Conservation (phyloP, 441 rosid species). For the Pelargonium fulgidum region DNA sequence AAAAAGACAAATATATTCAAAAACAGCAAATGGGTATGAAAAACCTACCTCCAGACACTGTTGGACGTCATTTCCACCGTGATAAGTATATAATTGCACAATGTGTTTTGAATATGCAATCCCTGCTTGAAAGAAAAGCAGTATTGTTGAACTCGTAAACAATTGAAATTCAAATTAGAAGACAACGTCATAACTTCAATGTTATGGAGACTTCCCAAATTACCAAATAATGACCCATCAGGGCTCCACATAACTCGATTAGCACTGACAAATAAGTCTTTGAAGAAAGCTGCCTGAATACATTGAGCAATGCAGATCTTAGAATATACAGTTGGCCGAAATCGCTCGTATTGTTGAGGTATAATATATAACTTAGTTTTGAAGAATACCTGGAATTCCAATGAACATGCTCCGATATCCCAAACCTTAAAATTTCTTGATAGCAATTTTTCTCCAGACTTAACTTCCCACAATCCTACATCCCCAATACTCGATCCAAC, state of each 20-base stretch:
- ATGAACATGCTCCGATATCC: slow-evolving; percentile 50
- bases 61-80: slow-evolving; percentile 54
- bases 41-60: slow-evolving; percentile 67
- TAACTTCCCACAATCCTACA: slow-evolving; percentile 66
- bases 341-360: neutral
- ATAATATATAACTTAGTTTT: neutral
- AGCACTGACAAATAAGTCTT: slow-evolving; percentile 49
- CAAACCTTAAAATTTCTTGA: slow-evolving; percentile 55
- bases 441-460: slow-evolving; percentile 53
- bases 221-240: slow-evolving; percentile 79
- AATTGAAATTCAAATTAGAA: neutral
- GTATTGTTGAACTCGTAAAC: neutral
- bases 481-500: slow-evolving; percentile 82
- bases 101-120: slow-evolving; percentile 82
- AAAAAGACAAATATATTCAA: slow-evolving; percentile 4
- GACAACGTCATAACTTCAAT: neutral
- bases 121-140: slow-evolving; percentile 34
- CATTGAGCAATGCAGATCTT: slow-evolving; percentile 2
- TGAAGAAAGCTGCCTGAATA: slow-evolving; percentile 48
- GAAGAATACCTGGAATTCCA: slow-evolving; percentile 51
- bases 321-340: neutral
- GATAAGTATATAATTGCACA: slow-evolving; percentile 67
- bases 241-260: slow-evolving; percentile 89
- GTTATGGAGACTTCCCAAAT: neutral
- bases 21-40: neutral